phyloP scores from a whole-genome alignment of 1,139 yeast species.

The Kluyveromyces sp. region DNA sequence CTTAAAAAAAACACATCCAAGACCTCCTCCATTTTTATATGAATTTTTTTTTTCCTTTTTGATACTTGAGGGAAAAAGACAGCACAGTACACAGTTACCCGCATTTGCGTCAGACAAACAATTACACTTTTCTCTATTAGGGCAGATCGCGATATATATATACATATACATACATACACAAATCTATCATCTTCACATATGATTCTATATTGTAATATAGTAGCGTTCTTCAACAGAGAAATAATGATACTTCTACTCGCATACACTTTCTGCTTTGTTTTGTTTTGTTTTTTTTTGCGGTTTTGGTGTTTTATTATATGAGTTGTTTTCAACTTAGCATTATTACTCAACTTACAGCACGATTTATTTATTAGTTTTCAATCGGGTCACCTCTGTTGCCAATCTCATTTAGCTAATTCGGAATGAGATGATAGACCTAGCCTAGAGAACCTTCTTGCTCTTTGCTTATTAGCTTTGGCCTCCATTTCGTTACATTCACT shows the following conservation, averaged over 20 bases:
- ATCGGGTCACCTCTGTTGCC: neutral
- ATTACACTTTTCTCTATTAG: neutral
- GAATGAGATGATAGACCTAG: conserved; percentile 3
- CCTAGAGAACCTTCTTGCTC: conserved; percentile 1
- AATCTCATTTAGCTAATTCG: conserved; percentile 1
- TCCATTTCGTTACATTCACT: conserved; percentile 31
- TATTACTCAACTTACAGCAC: neutral
- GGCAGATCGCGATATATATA: neutral
- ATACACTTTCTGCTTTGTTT: neutral
- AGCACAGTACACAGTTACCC: neutral
- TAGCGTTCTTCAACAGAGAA: too few relatives aligned
- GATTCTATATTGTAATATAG: neutral
- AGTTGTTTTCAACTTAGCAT: neutral
- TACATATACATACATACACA: neutral
- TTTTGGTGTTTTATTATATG: neutral
- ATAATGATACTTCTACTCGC: too few relatives aligned
- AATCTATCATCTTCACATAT: neutral
- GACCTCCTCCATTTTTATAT: neutral
- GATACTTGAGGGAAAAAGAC: too few relatives aligned
- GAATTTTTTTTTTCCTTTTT: neutral
- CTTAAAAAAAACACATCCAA: too few relatives aligned
- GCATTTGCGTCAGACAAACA: neutral
- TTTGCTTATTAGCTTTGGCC: conserved; percentile 1
- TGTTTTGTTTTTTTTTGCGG: neutral
- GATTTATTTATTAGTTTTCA: neutral